Evolutionary conservation across 1,284 basidiomycete genomes (phyloP).

Genomic region (Irpex sp.): DNA sequence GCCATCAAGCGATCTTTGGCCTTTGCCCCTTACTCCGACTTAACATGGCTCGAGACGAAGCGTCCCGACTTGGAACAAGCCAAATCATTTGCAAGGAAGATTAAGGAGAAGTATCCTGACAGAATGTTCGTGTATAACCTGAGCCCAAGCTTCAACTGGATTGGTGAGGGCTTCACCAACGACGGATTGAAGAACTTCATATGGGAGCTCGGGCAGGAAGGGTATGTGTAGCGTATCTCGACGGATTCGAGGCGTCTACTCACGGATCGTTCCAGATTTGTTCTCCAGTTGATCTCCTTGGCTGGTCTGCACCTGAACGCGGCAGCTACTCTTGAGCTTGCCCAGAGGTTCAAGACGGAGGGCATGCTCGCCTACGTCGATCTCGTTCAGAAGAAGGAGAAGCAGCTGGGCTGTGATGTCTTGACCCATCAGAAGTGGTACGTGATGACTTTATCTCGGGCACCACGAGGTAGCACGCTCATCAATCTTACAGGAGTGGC

Average conservation of each 20-base stretch:
- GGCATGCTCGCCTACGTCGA: constrained; percentile 89
- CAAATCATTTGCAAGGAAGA: constrained; percentile 72
- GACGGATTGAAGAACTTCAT: constrained; percentile 81
- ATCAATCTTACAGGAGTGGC: constrained; percentile 57
- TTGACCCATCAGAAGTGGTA: constrained; percentile 90
- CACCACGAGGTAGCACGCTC: background rate
- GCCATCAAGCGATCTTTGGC: constrained; percentile 81
- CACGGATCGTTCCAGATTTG: constrained; percentile 49
- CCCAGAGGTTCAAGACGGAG: constrained; percentile 73
- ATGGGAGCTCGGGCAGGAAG: constrained; percentile 91
- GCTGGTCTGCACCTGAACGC: constrained; percentile 88
- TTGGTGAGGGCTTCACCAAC: constrained; percentile 77
- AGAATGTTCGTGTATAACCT: constrained; percentile 96
- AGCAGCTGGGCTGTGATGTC: constrained; percentile 90
- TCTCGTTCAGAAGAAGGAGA: constrained; percentile 83
- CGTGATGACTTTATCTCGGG: constrained; percentile 15
- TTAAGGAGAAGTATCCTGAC: constrained; percentile 69
- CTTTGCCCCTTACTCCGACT: constrained; percentile 81
- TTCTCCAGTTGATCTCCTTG: constrained; percentile 82
- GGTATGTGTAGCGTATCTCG: constrained; percentile 38
- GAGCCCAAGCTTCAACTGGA: constrained; percentile 94
- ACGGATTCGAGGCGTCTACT: background rate
- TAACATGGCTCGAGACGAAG: constrained; percentile 91
- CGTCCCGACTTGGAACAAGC: constrained; percentile 81
- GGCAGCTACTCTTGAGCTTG: constrained; percentile 75